Conservation (phyloP, 2,329 filamentous ascomycete species). For the Cryphonectria nitschkei region DNA sequence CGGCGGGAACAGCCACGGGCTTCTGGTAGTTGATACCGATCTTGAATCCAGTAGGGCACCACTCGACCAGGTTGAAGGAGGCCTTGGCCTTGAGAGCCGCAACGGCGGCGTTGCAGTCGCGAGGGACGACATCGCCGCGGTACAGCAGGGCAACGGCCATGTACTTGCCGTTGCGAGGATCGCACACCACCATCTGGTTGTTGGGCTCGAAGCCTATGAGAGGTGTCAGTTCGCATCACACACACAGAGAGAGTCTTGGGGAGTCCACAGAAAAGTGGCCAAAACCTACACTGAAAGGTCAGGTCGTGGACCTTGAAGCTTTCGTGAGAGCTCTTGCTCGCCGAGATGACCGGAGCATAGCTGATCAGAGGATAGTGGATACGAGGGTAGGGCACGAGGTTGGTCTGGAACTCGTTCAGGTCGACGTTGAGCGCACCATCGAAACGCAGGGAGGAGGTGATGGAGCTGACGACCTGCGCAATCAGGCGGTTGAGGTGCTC, state of each 20-base stretch:
- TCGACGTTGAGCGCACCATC: slow-evolving; percentile 75
- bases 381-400: slow-evolving; percentile 73
- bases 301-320: slow-evolving; percentile 84
- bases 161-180: slow-evolving; percentile 75
- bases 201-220: slow-evolving; percentile 71
- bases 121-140: slow-evolving; percentile 72
- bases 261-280: neutral
- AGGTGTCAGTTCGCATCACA: slow-evolving; percentile 34
- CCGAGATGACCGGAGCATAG: slow-evolving; percentile 72
- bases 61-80: slow-evolving; percentile 75
- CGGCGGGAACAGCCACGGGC: slow-evolving; percentile 60
- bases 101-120: slow-evolving; percentile 70
- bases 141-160: slow-evolving; percentile 75
- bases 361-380: slow-evolving; percentile 76
- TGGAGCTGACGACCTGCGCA: slow-evolving; percentile 74
- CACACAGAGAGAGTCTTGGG: neutral
- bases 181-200: slow-evolving; percentile 79
- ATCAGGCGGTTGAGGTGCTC: slow-evolving; percentile 75
- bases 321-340: slow-evolving; percentile 79
- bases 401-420: slow-evolving; percentile 78
- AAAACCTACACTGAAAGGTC: slow-evolving; percentile 69
- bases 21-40: slow-evolving; percentile 77
- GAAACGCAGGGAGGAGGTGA: slow-evolving; percentile 73
- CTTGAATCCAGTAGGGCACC: slow-evolving; percentile 78
- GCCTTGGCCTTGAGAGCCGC: slow-evolving; percentile 71